A percentile compares a stretch with the other conserved stretches of the same genome.
phyloP scores from a whole-genome alignment of 176 grass and related monocot species.

The Zoysia japonica region DNA sequence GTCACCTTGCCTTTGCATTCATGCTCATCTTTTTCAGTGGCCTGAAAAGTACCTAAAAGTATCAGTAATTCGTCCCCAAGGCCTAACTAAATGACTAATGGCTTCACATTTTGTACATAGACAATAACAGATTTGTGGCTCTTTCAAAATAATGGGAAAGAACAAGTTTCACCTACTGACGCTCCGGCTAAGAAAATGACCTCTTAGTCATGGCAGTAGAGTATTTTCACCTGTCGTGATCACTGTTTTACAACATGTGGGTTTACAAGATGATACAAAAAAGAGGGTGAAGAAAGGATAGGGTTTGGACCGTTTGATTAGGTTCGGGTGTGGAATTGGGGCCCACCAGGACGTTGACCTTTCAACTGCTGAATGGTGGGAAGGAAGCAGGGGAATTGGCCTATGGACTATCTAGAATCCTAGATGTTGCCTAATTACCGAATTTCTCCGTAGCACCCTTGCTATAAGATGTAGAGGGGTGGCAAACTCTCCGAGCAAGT shows the following conservation, averaged over 20 bases:
- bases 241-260: constrained; percentile 44
- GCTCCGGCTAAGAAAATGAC: constrained; percentile 28
- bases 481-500: too few species aligned
- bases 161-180: neutral
- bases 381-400: constrained; percentile 22
- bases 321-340: constrained; percentile 34
- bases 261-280: constrained; percentile 35
- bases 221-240: constrained; percentile 22
- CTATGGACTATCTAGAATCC: constrained; percentile 2
- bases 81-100: neutral
- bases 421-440: constrained; percentile 19
- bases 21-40: neutral
- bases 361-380: constrained; percentile 35
- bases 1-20: neutral
- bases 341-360: constrained; percentile 25
- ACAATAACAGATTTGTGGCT: neutral
- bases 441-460: neutral
- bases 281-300: constrained; percentile 33
- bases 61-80: neutral
- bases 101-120: neutral
- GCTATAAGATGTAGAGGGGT: neutral
- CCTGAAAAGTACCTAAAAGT: neutral
- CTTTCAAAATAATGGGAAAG: neutral
- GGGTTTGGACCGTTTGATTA: constrained; percentile 20
- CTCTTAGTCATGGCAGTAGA: neutral